Percentiles rank a stretch among this genome's conserved stretches.
phyloP scores from a whole-genome alignment of 1,284 basidiomycete genomes.

The Pseudozyma sp. region DNA sequence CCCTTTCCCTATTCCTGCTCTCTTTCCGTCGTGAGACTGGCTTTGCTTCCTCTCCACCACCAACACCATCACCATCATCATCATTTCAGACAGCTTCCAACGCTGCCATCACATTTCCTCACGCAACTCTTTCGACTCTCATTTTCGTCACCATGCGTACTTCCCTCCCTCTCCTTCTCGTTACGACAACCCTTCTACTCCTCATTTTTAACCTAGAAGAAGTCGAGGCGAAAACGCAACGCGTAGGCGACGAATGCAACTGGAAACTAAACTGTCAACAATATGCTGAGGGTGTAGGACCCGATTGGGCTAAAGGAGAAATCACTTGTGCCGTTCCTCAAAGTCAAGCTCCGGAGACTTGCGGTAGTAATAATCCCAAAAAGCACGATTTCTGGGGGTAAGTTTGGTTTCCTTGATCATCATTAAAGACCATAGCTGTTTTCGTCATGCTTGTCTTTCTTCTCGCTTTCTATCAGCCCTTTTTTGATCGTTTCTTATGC shows the following conservation, averaged over 20 bases:
- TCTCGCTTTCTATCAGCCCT: no score
- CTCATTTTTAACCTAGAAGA: no score
- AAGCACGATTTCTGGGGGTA: constrained; percentile 31
- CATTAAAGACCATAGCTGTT: no score
- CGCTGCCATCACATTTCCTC: not conserved
- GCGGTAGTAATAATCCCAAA: constrained; percentile 5
- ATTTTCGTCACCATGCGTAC: not conserved
- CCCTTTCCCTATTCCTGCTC: no score
- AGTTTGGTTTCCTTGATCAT: no score
- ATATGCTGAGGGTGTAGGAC: constrained; percentile 14
- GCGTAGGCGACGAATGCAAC: constrained; percentile 28
- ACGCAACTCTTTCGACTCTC: no score
- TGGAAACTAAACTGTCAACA: constrained; percentile 25
- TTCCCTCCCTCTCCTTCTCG: not conserved
- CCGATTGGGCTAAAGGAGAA: constrained; percentile 9
- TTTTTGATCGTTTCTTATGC: no score
- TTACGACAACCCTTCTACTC: no score
- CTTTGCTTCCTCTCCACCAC: not conserved
- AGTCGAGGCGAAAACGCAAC: constrained; percentile 11
- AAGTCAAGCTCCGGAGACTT: constrained; percentile 14
- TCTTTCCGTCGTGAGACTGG: no score
- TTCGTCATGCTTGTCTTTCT: no score
- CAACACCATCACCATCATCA: not conserved
- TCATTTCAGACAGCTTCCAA: no score
- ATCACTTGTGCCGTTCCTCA: constrained; percentile 36